A percentile compares a stretch with the other conserved stretches of the same genome.
Evolutionary conservation across 371 early-diverging fungal species (phyloP).

Genomic region (Blakeslea trispora): DNA sequence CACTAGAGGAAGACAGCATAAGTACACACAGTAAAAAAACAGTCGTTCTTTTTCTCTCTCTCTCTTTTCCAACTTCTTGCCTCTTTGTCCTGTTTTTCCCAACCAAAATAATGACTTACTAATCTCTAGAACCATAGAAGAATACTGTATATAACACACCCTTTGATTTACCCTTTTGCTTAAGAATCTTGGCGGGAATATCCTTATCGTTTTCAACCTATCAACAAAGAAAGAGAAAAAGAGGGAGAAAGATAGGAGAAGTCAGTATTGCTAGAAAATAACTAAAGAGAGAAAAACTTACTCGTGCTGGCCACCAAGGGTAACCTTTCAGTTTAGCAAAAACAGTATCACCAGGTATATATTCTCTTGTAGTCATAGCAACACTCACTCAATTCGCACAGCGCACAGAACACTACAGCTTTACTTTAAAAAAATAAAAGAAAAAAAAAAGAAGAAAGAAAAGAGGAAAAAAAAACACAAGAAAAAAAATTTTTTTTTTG

Average conservation of each 20-base stretch:
- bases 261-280: too few relatives aligned
- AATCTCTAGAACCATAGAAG: slow-evolving; percentile 67
- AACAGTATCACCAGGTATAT: slow-evolving; percentile 57
- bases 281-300: slow-evolving; percentile 30
- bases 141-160: slow-evolving; percentile 57
- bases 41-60: background rate
- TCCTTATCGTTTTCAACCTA: slow-evolving; percentile 56
- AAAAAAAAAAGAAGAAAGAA: slow-evolving; percentile 12
- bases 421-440: slow-evolving; percentile 4
- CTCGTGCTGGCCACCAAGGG: slow-evolving; percentile 76
- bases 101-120: too few relatives aligned
- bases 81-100: too few relatives aligned
- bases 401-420: background rate
- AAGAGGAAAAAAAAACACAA: slow-evolving; percentile 6
- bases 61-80: background rate
- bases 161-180: slow-evolving; percentile 52
- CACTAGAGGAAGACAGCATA: slow-evolving; percentile 36
- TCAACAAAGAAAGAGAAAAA: too few relatives aligned
- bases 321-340: slow-evolving; percentile 72
- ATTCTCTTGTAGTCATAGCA: slow-evolving; percentile 26
- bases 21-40: too few relatives aligned
- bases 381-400: background rate
- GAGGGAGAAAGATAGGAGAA: too few relatives aligned
- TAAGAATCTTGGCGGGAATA: slow-evolving; percentile 50
- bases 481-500: slow-evolving; percentile 10